These are phyloP conservation scores for Eruca vesicaria DNA, from an alignment of 441 rosid species.

Conservation along the genomic window DNA sequence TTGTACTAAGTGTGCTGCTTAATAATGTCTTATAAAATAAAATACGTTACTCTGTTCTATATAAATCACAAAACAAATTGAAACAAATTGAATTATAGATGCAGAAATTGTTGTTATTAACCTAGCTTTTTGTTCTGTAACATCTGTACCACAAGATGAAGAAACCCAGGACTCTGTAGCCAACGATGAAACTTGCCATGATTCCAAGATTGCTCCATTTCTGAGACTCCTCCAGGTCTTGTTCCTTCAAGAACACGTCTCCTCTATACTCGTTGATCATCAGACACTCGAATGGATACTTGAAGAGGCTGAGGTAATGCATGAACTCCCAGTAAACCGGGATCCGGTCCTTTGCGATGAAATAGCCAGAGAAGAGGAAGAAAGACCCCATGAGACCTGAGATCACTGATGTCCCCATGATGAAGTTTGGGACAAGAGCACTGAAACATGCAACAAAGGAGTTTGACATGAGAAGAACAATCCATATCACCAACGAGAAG, in stretches of 20 bases:
- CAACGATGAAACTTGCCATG: slow-evolving; percentile 66
- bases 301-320: slow-evolving; percentile 83
- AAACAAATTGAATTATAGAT: slow-evolving; percentile 11
- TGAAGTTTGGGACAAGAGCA: slow-evolving; percentile 88
- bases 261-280: slow-evolving; percentile 80
- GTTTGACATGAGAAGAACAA: slow-evolving; percentile 81
- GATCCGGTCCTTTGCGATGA: slow-evolving; percentile 59
- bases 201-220: slow-evolving; percentile 83
- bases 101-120: slow-evolving; percentile 6
- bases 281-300: slow-evolving; percentile 89
- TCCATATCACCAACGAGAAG: slow-evolving; percentile 75
- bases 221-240: slow-evolving; percentile 58
- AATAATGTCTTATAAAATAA: slow-evolving; percentile 16
- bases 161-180: slow-evolving; percentile 71
- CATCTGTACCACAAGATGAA: slow-evolving; percentile 73
- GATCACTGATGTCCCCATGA: slow-evolving; percentile 84
- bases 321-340: slow-evolving; percentile 85
- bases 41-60: background rate
- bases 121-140: slow-evolving; percentile 49
- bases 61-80: slow-evolving; percentile 17
- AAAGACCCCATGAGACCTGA: slow-evolving; percentile 89
- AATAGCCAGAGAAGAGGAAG: slow-evolving; percentile 87
- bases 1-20: slow-evolving; percentile 12
- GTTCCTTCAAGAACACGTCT: slow-evolving; percentile 58
- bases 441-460: slow-evolving; percentile 89